These are phyloP conservation scores for Mortierella antarctica DNA, from an alignment of 192 early-diverging fungal genomes.

Conservation along the genomic window DNA sequence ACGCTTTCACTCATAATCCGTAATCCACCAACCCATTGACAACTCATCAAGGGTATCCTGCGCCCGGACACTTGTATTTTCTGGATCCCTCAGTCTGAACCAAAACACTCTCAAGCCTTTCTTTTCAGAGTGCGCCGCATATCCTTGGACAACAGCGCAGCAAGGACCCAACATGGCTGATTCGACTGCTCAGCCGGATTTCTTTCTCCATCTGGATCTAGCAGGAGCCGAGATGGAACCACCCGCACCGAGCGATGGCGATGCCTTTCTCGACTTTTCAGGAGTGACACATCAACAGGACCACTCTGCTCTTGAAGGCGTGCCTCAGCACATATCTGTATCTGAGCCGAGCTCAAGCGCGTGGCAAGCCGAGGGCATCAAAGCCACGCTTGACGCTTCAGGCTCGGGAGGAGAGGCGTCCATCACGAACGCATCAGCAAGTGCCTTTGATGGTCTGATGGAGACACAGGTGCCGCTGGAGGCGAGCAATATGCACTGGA, in stretches of 20 bases:
- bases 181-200: conserved; percentile 34
- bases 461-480: conserved; percentile 1
- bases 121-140: too few species aligned
- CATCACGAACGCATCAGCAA: neutral
- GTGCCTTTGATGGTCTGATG: neutral
- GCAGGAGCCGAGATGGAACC: conserved; percentile 20
- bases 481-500: conserved; percentile 12
- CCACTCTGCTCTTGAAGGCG: neutral
- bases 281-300: neutral
- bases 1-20: neutral
- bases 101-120: neutral
- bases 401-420: neutral
- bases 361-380: neutral
- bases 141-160: neutral
- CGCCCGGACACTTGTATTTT: neutral
- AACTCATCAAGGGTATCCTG: neutral
- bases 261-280: conserved; percentile 28
- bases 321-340: neutral
- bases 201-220: conserved; percentile 43
- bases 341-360: neutral
- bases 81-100: neutral
- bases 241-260: neutral
- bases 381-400: neutral
- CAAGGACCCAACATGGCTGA: conserved; percentile 19
- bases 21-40: neutral